Percentiles rank a stretch among this genome's conserved stretches.
Evolutionary conservation across 331 rosid species (phyloP).

Genomic region (Pyrus hybrid): DNA sequence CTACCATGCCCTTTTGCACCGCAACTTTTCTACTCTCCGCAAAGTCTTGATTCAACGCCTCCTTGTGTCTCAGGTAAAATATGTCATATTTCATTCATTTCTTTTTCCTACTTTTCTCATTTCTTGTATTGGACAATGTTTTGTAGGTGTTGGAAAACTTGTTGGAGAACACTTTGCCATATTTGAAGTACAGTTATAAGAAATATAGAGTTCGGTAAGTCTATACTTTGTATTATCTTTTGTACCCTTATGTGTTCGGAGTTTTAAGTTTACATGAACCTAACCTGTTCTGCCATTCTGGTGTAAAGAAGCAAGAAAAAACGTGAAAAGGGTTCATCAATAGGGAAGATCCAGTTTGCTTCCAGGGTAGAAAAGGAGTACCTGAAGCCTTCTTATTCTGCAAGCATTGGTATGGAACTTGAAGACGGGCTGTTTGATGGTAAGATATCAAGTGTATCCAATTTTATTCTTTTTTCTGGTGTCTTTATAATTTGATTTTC

Average conservation of each 20-base stretch:
- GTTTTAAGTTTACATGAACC: constrained; percentile 11
- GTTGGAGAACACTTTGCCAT: constrained; percentile 80
- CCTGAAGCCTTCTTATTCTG: constrained; percentile 84
- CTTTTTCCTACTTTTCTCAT: constrained; percentile 6
- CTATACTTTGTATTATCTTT: not conserved
- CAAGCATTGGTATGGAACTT: constrained; percentile 90
- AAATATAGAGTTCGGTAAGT: constrained; percentile 77
- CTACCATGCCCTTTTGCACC: constrained; percentile 90
- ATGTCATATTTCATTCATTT: not conserved
- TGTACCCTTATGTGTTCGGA: constrained; percentile 2
- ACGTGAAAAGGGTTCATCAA: constrained; percentile 49
- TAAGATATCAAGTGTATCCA: constrained; percentile 20
- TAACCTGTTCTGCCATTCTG: constrained; percentile 18
- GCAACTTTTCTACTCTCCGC: constrained; percentile 83
- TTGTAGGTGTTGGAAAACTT: constrained; percentile 82
- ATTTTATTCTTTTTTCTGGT: not conserved
- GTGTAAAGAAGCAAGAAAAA: constrained; percentile 55
- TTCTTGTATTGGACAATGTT: constrained; percentile 10
- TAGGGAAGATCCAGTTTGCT: constrained; percentile 55
- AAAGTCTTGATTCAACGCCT: constrained; percentile 87
- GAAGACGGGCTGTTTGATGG: constrained; percentile 98
- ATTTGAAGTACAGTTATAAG: constrained; percentile 77
- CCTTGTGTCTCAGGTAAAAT: constrained; percentile 77
- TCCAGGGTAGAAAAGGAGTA: constrained; percentile 94
- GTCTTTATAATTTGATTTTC: not conserved